Conservation (phyloP, 768 basidiomycete genomes). For the Lepiota brunneoincarnata region DNA sequence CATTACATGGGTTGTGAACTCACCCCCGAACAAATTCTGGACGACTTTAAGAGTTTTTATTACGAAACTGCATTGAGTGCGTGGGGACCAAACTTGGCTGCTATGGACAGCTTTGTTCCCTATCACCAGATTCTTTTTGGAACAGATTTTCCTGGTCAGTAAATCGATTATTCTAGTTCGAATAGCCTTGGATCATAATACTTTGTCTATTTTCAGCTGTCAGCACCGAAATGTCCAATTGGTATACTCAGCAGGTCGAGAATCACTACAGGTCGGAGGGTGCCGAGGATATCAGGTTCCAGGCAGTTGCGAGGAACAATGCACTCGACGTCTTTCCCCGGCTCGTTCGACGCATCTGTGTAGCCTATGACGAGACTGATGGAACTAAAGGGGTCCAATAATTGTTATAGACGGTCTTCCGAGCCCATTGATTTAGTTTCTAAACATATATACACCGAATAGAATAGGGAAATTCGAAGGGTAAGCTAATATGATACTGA, state of each 20-base stretch:
- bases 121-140: slow-evolving; percentile 62
- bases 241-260: slow-evolving; percentile 59
- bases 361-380: neutral
- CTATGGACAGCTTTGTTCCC: slow-evolving; percentile 49
- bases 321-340: slow-evolving; percentile 50
- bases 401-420: neutral
- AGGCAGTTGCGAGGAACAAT: slow-evolving; percentile 46
- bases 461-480: too few species aligned
- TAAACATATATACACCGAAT: too few species aligned
- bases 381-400: neutral
- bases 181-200: neutral
- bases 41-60: slow-evolving; percentile 71
- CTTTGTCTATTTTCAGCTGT: slow-evolving; percentile 43
- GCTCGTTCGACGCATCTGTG: slow-evolving; percentile 3
- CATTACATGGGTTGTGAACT: slow-evolving; percentile 67
- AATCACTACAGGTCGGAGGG: slow-evolving; percentile 41
- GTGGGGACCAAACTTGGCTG: slow-evolving; percentile 46
- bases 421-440: neutral
- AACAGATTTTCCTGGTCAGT: slow-evolving; percentile 72
- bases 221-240: slow-evolving; percentile 48
- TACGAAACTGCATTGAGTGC: slow-evolving; percentile 72
- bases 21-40: slow-evolving; percentile 60
- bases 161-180: neutral
- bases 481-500: too few species aligned
- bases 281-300: slow-evolving; percentile 27